These are phyloP conservation scores for Fragilariopsis cylindrus DNA, from an alignment of 108 stramenopile species.

Conservation along the genomic window DNA sequence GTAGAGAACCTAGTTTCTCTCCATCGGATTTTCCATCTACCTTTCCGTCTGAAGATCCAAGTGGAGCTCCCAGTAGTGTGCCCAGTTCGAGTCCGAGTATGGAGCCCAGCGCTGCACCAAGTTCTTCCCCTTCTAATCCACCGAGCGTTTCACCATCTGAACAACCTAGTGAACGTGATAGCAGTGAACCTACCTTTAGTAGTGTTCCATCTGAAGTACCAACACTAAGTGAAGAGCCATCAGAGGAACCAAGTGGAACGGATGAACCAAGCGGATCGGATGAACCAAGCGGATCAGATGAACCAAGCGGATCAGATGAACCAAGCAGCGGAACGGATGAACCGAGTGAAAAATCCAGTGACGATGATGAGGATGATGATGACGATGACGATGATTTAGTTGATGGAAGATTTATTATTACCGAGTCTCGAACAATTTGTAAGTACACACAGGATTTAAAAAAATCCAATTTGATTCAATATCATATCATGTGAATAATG, in stretches of 20 bases:
- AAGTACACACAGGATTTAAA: not conserved
- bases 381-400: not conserved
- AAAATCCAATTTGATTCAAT: not conserved
- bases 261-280: too few species aligned
- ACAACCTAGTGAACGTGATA: not conserved
- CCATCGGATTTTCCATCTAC: not conserved
- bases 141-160: not conserved
- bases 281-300: too few species aligned
- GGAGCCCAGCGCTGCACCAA: not conserved
- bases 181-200: not conserved
- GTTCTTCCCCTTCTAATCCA: not conserved
- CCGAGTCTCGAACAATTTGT: not conserved
- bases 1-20: not conserved
- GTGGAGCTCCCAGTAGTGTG: not conserved
- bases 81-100: not conserved
- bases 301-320: too few species aligned
- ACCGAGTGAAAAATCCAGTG: too few species aligned
- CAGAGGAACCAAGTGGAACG: not conserved
- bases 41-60: too few species aligned
- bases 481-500: not conserved
- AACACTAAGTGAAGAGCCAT: not conserved
- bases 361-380: not conserved
- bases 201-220: not conserved
- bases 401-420: not conserved
- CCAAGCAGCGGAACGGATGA: too few species aligned